Evolutionary conservation across 192 early-diverging fungal genomes (phyloP).

Genomic region (Borealophlyctis nickersoniae): DNA sequence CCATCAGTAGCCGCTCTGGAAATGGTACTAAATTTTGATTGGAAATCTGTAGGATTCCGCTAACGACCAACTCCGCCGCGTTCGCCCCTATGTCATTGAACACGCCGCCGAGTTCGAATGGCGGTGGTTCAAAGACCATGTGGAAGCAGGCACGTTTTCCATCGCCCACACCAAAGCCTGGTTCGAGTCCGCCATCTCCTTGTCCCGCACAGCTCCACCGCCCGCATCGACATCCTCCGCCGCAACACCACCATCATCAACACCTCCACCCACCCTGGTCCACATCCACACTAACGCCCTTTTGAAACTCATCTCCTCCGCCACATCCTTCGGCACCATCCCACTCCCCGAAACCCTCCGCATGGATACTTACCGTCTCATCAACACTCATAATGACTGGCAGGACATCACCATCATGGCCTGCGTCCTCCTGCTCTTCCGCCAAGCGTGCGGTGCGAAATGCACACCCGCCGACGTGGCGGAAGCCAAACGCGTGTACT

Average conservation of each 20-base stretch:
- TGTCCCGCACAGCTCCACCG: not conserved
- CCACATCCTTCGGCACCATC: slow-evolving; percentile 8
- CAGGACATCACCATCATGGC: slow-evolving; percentile 54
- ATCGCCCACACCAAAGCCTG: slow-evolving; percentile 28
- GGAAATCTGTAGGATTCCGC: slow-evolving; percentile 48
- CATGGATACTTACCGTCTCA: slow-evolving; percentile 44
- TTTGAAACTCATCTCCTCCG: slow-evolving; percentile 24
- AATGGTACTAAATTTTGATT: no score
- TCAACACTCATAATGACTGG: slow-evolving; percentile 50
- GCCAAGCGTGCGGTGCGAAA: slow-evolving; percentile 34
- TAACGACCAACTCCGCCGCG: slow-evolving; percentile 63
- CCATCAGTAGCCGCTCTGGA: no score
- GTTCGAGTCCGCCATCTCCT: slow-evolving; percentile 15
- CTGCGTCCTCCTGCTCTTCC: slow-evolving; percentile 41
- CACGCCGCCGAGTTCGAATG: slow-evolving; percentile 67
- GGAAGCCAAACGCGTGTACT: slow-evolving; percentile 36
- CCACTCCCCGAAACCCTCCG: slow-evolving; percentile 45
- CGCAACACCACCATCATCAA: not conserved
- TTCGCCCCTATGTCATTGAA: slow-evolving; percentile 66
- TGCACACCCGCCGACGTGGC: slow-evolving; percentile 7
- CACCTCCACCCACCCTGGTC: not conserved
- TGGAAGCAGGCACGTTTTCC: slow-evolving; percentile 15
- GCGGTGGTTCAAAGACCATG: slow-evolving; percentile 58
- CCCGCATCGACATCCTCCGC: not conserved
- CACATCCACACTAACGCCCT: slow-evolving; percentile 32